phyloP scores from a whole-genome alignment of 2,329 filamentous ascomycete genomes.

The Graphium sp. region DNA sequence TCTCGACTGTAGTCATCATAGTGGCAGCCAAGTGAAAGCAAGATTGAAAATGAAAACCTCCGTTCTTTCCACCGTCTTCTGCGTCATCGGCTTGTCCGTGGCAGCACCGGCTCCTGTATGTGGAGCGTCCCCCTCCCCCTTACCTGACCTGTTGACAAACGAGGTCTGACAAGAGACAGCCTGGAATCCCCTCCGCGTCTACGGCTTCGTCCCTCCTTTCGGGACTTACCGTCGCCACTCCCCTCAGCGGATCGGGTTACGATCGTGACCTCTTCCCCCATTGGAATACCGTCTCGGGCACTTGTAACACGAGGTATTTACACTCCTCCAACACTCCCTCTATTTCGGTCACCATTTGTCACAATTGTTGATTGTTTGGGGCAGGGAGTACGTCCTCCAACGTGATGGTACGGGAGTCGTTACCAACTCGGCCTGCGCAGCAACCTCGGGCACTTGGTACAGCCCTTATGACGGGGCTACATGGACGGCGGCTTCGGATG shows the following conservation, averaged over 20 bases:
- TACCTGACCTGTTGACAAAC: slow-evolving; percentile 2
- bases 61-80: slow-evolving; percentile 1
- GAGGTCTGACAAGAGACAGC: slow-evolving; percentile 13
- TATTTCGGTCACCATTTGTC: no score
- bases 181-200: slow-evolving; percentile 44
- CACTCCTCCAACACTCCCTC: no score
- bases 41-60: slow-evolving; percentile 2
- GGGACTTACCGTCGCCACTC: slow-evolving; percentile 36
- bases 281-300: slow-evolving; percentile 49
- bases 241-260: slow-evolving; percentile 39
- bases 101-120: slow-evolving; percentile 11
- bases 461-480: slow-evolving; percentile 59
- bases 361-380: no score
- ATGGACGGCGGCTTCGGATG: slow-evolving; percentile 50
- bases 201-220: slow-evolving; percentile 40
- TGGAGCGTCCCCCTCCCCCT: no score
- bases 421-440: slow-evolving; percentile 38
- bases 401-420: slow-evolving; percentile 54
- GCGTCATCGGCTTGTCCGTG: slow-evolving; percentile 4
- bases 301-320: slow-evolving; percentile 48
- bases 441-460: slow-evolving; percentile 51
- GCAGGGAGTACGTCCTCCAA: slow-evolving; percentile 49
- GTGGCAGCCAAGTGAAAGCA: no score
- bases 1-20: no score
- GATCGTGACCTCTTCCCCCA: slow-evolving; percentile 52